Conservation (phyloP, 768 basidiomycete genomes). For the Amanita muscaria region DNA sequence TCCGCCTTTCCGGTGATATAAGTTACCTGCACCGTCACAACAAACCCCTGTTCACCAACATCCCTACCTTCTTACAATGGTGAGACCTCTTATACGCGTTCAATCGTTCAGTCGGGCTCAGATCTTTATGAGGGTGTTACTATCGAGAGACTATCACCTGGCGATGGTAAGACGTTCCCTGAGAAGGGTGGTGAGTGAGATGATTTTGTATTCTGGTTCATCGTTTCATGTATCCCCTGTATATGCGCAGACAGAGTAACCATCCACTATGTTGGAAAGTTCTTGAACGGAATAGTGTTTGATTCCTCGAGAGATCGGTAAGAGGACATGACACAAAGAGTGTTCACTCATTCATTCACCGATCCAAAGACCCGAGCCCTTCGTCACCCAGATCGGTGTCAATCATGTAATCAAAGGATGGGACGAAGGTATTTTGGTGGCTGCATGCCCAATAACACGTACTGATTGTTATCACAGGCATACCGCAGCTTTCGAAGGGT, state of each 20-base stretch:
- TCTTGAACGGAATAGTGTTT: conserved; percentile 53
- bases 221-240: conserved; percentile 14
- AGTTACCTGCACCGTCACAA: conserved; percentile 23
- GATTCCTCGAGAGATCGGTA: conserved; percentile 76
- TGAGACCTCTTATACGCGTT: conserved; percentile 17
- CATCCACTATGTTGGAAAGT: conserved; percentile 77
- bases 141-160: conserved; percentile 46
- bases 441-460: conserved; percentile 9
- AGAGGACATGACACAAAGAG: conserved; percentile 14
- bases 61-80: conserved; percentile 23
- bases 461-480: conserved; percentile 39
- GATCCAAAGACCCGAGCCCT: conserved; percentile 41
- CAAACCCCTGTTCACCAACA: conserved; percentile 6
- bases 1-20: conserved; percentile 45
- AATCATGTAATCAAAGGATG: conserved; percentile 85
- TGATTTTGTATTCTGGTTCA: conserved; percentile 10
- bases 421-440: conserved; percentile 64
- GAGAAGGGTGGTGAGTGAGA: conserved; percentile 54
- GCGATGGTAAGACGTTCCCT: conserved; percentile 60
- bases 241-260: conserved; percentile 47
- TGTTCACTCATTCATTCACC: background rate
- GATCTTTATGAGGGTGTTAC: conserved; percentile 51
- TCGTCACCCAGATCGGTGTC: conserved; percentile 64
- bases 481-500: conserved; percentile 68
- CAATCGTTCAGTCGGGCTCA: conserved; percentile 12